Base-by-base conservation (phyloP, 208 protist genomes). In the Angomonas deanei region DNA sequence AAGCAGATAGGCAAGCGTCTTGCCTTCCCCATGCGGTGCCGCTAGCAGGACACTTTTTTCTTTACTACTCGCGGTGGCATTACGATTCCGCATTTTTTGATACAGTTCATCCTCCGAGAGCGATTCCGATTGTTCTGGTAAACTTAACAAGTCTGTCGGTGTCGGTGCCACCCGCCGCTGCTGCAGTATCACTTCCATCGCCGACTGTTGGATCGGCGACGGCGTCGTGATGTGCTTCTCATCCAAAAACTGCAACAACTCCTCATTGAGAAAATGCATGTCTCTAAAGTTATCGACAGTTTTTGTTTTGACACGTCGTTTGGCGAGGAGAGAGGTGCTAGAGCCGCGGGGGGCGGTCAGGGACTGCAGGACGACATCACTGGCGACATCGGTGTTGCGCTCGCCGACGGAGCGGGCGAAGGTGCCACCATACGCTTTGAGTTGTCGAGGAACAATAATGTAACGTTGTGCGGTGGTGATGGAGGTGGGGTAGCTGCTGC, bases 11-110 rank as follows among this genome's bases (percentile, higher is more conserved):
- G 85, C 71, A 23, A 94, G 68, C 1, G 91, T 93, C 68, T 96
- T 96, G 17, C 91, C 91, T 24, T 84, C 86, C 27, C 91, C 91
- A 53, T 90, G 85, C 55, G 87, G 91, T 5, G 91, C 86, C 1
- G 82, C 85, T n/a, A 93, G 69, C 48, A 93, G 70, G 17, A 79
- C 80, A 64, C 80, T 78, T 48, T 80, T 84, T 36, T 68, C 72
- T 15, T 23, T 39, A 39, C 8, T 17, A 34, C 28, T 59, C 17
- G 28, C 32, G 30, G n/a, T 59, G 28, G 15, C 15, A 3, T 50
- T 4, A 21, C 42, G 42, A 23, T 50, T 50, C 23, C 19, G 42
- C 13, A 50, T 50, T n/a, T n/a, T 4, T 26, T 50, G 8, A 50
- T 26, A 50, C 17, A 50, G 3, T 13, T 13, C 15, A 19, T 50